Evolutionary conservation across 139 green algal genomes (phyloP).

Genomic region (Haematococcus sp.): DNA sequence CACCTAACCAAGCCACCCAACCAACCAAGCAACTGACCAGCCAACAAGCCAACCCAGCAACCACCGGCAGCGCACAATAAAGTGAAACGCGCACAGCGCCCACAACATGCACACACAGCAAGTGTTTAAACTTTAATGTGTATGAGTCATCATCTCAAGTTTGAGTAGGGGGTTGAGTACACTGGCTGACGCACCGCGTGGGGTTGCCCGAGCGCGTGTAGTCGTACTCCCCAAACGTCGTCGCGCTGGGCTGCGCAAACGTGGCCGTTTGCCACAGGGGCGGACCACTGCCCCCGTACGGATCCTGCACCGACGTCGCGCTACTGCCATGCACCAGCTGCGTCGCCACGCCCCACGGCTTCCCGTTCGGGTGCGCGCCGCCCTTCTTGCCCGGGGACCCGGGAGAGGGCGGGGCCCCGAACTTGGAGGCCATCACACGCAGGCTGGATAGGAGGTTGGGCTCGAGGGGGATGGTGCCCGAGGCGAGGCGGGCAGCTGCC

Average conservation of each 20-base stretch:
- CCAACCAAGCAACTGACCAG: no score
- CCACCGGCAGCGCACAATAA: no score
- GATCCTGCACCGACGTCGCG: slow-evolving; percentile 50
- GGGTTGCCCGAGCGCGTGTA: slow-evolving; percentile 97
- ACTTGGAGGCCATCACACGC: slow-evolving; percentile 17
- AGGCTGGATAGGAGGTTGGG: slow-evolving; percentile 47
- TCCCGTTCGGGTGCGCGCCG: background rate
- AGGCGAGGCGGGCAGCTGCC: slow-evolving; percentile 23
- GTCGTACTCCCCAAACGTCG: slow-evolving; percentile 87
- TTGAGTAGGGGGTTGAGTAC: no score
- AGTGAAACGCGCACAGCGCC: no score
- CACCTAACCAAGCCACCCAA: no score
- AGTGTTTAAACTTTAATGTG: no score
- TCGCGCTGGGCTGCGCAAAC: slow-evolving; percentile 78
- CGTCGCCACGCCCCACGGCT: slow-evolving; percentile 29
- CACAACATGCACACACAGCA: no score
- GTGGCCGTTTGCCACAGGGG: slow-evolving; percentile 97
- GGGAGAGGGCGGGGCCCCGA: slow-evolving; percentile 10
- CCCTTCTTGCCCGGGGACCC: background rate
- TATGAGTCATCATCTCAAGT: no score
- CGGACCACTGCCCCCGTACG: slow-evolving; percentile 72
- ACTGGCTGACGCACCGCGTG: no score
- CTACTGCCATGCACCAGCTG: slow-evolving; percentile 42
- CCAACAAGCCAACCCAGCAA: no score
- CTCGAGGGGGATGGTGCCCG: slow-evolving; percentile 54